Evolutionary conservation across 768 basidiomycete species (phyloP).

Genomic region (Leccinum broughii): DNA sequence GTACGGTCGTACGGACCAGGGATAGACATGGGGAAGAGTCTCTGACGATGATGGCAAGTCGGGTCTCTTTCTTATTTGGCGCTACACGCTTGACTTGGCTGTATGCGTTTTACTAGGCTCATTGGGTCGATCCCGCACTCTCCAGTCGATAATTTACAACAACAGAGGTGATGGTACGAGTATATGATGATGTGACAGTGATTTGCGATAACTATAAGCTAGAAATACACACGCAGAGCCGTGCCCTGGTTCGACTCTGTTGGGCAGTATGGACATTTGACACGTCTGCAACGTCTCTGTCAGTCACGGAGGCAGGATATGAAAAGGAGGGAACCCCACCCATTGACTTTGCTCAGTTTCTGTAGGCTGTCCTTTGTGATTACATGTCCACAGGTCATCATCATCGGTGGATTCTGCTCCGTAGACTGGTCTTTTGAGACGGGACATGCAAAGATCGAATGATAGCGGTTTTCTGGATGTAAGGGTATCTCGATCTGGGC

Average conservation of each 20-base stretch:
- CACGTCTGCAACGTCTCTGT: constrained; percentile 52
- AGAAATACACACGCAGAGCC: constrained; percentile 71
- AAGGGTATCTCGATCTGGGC: constrained; percentile 90
- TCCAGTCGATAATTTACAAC: not conserved
- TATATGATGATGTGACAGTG: not conserved
- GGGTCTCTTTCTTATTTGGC: not conserved
- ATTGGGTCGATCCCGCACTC: constrained; percentile 28
- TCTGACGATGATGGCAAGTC: constrained; percentile 49
- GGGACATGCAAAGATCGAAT: constrained; percentile 96
- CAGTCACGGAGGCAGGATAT: not conserved
- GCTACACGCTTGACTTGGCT: not conserved
- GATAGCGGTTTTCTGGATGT: constrained; percentile 84
- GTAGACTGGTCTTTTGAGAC: constrained; percentile 98
- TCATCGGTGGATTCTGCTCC: constrained; percentile 93
- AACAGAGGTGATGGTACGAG: constrained; percentile 1
- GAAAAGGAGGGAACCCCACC: constrained; percentile 45
- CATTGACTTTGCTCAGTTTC: constrained; percentile 83
- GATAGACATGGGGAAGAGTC: constrained; percentile 60
- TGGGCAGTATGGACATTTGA: constrained; percentile 98
- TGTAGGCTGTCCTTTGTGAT: constrained; percentile 89
- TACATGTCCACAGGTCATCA: constrained; percentile 96
- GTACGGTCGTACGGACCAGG: constrained; percentile 42
- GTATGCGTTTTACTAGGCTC: constrained; percentile 18
- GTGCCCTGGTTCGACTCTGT: constrained; percentile 60
- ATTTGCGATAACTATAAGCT: constrained; percentile 9